phyloP scores from a whole-genome alignment of 2,329 filamentous ascomycete genomes.

The Pleochaeta shiraiana region DNA sequence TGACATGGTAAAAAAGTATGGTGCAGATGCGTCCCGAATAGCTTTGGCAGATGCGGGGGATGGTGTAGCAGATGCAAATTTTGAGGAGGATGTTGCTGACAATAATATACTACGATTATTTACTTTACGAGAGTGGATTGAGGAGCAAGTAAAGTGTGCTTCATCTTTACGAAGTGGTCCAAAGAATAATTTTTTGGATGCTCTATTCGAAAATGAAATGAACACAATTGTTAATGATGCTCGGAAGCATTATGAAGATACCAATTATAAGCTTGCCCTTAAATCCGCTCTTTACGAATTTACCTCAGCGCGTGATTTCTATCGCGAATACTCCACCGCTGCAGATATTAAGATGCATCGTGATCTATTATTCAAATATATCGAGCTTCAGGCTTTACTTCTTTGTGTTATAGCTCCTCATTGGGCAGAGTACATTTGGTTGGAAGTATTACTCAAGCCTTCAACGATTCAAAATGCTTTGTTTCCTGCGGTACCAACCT shows the following conservation, averaged over 20 bases:
- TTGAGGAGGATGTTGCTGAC: slow-evolving; percentile 88
- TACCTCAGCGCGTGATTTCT: slow-evolving; percentile 69
- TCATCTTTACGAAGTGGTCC: slow-evolving; percentile 52
- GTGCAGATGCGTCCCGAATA: slow-evolving; percentile 78
- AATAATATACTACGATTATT: slow-evolving; percentile 73
- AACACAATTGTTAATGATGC: slow-evolving; percentile 64
- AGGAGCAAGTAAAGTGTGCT: slow-evolving; percentile 57
- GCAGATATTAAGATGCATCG: slow-evolving; percentile 73
- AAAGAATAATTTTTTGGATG: slow-evolving; percentile 61
- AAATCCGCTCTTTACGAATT: slow-evolving; percentile 82
- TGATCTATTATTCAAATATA: slow-evolving; percentile 56
- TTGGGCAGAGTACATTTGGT: slow-evolving; percentile 88
- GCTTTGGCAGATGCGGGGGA: slow-evolving; percentile 90
- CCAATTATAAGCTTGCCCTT: slow-evolving; percentile 68
- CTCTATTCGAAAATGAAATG: slow-evolving; percentile 84
- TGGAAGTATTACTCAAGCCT: slow-evolving; percentile 63
- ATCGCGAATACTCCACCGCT: slow-evolving; percentile 60
- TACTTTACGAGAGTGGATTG: slow-evolving; percentile 72
- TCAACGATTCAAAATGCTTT: slow-evolving; percentile 57
- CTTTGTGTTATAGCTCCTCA: slow-evolving; percentile 74
- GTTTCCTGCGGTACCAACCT: slow-evolving; percentile 47
- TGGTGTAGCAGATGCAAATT: slow-evolving; percentile 87
- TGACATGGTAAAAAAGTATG: slow-evolving; percentile 76
- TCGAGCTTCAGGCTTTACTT: slow-evolving; percentile 69
- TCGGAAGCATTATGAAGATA: slow-evolving; percentile 53